Conservation (phyloP, 2,329 filamentous ascomycete genomes). For the Zasmidium cellare region DNA sequence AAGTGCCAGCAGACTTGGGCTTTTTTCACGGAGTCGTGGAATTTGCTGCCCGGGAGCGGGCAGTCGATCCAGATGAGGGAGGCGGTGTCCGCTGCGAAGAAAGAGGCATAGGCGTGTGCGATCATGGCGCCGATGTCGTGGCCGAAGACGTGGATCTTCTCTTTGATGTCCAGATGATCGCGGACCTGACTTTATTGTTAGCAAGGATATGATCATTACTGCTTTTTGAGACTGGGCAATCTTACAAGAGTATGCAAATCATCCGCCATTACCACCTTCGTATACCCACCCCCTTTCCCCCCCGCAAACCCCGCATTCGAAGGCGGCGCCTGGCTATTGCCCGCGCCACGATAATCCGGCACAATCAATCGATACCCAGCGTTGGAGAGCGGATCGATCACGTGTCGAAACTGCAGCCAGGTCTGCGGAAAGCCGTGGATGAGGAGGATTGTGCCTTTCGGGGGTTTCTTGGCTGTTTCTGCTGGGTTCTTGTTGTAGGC, state of each 20-base stretch:
- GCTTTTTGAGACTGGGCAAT: too few species aligned
- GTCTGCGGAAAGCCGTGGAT: constrained; percentile 52
- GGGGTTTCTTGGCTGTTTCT: too few species aligned
- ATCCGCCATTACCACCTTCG: constrained; percentile 42
- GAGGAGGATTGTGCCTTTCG: constrained; percentile 43
- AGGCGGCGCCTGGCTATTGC: too few species aligned
- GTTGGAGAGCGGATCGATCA: constrained; percentile 38
- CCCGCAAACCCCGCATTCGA: too few species aligned
- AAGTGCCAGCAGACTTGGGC: constrained; percentile 41
- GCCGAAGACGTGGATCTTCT: constrained; percentile 43
- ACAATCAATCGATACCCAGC: constrained; percentile 25
- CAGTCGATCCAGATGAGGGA: constrained; percentile 47
- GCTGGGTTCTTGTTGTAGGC: too few species aligned
- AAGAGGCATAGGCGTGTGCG: constrained; percentile 42
- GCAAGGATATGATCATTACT: too few species aligned
- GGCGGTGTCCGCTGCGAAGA: constrained; percentile 36
- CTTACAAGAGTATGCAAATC: constrained; percentile 44
- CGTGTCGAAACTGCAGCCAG: constrained; percentile 46
- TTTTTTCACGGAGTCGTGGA: constrained; percentile 27
- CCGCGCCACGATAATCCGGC: constrained; percentile 20
- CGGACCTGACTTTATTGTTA: too few species aligned
- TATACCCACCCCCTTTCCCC: too few species aligned
- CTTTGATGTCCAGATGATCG: constrained; percentile 25
- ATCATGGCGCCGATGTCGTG: constrained; percentile 53
- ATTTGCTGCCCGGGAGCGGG: constrained; percentile 38